phyloP scores from a whole-genome alignment of 1,139 yeast genomes.

The Insectozyma bohioensis region DNA sequence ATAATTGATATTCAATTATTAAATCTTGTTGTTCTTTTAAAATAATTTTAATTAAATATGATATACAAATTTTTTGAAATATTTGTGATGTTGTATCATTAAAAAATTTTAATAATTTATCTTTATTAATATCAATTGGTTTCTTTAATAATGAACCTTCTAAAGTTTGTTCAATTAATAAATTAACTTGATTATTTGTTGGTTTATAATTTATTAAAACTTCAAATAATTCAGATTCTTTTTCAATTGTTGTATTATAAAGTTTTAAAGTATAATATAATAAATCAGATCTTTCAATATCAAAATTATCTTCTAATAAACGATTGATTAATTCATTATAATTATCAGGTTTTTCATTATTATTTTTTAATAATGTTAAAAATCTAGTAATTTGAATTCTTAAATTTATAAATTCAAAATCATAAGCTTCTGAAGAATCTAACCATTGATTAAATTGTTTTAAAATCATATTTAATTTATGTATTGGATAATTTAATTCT shows the following conservation, averaged over 20 bases:
- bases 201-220: slow-evolving; percentile 19
- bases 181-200: slow-evolving; percentile 28
- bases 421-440: slow-evolving; percentile 63
- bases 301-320: slow-evolving; percentile 52
- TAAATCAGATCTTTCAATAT: slow-evolving; percentile 45
- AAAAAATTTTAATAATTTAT: slow-evolving; percentile 24
- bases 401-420: slow-evolving; percentile 43
- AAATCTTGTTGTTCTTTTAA: slow-evolving; percentile 49
- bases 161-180: slow-evolving; percentile 33
- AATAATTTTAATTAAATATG: slow-evolving; percentile 36
- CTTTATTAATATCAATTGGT: slow-evolving; percentile 17
- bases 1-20: slow-evolving; percentile 61
- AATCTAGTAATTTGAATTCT: slow-evolving; percentile 56
- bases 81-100: slow-evolving; percentile 21
- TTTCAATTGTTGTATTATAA: slow-evolving; percentile 18
- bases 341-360: slow-evolving; percentile 28
- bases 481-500: slow-evolving; percentile 40
- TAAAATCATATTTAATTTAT: slow-evolving; percentile 61
- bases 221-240: slow-evolving; percentile 39
- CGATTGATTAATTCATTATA: slow-evolving; percentile 35
- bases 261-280: slow-evolving; percentile 50
- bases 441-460: slow-evolving; percentile 55
- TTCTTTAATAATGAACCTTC: slow-evolving; percentile 20
- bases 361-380: slow-evolving; percentile 29
- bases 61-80: slow-evolving; percentile 38